These are phyloP conservation scores for Alternaria consortialis DNA, from an alignment of 2,329 filamentous ascomycete species.

Conservation along the genomic window DNA sequence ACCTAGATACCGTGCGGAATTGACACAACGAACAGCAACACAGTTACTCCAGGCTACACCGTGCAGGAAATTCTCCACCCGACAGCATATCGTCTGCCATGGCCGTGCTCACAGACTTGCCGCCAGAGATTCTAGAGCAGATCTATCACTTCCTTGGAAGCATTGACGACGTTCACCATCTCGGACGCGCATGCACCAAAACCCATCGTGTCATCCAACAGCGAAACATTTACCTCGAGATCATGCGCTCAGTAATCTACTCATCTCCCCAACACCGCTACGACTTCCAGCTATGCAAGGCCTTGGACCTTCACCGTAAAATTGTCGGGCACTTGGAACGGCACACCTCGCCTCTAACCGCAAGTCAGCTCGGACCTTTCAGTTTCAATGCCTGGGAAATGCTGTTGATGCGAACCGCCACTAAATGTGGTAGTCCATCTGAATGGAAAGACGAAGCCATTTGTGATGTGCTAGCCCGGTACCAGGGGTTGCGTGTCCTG, in stretches of 20 bases:
- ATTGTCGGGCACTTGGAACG: constrained; percentile 28
- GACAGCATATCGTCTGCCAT: constrained; percentile 3
- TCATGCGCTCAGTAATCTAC: constrained; percentile 38
- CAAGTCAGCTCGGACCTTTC: background rate
- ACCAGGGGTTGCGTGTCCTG: constrained; percentile 33
- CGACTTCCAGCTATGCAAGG: constrained; percentile 33
- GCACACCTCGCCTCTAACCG: constrained; percentile 5
- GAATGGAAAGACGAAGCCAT: constrained; percentile 25
- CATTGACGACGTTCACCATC: constrained; percentile 40
- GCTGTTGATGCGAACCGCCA: background rate
- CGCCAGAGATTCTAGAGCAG: constrained; percentile 28
- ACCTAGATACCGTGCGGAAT: background rate
- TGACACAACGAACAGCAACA: background rate
- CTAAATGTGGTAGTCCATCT: background rate
- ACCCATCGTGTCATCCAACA: constrained; percentile 19
- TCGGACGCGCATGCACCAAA: constrained; percentile 28
- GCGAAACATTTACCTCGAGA: constrained; percentile 24
- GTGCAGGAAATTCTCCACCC: background rate
- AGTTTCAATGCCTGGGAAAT: constrained; percentile 14
- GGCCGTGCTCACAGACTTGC: constrained; percentile 25
- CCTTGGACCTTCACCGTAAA: constrained; percentile 27
- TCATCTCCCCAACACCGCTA: constrained; percentile 28
- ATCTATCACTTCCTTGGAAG: constrained; percentile 30
- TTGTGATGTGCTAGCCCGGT: constrained; percentile 35
- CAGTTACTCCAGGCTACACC: background rate